Conservation (phyloP, 2,329 filamentous ascomycete genomes). For the Rugonectria rugulosa region DNA sequence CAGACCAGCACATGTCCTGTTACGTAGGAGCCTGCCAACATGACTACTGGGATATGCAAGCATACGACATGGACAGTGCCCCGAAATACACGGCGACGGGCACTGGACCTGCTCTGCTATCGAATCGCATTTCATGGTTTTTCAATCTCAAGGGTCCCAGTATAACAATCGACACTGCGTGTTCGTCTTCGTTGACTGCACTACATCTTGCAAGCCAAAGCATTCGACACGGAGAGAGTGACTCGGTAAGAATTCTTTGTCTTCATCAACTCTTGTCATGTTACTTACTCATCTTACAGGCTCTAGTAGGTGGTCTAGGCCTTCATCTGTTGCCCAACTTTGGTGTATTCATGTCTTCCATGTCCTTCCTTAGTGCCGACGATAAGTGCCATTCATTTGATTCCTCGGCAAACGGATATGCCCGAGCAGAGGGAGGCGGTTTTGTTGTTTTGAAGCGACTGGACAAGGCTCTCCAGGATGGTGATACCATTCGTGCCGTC, state of each 20-base stretch:
- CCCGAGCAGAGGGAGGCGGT: not conserved
- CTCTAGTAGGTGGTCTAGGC: not conserved
- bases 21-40: too few relatives aligned
- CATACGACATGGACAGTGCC: too few relatives aligned
- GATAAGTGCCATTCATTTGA: not conserved
- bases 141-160: conserved; percentile 58
- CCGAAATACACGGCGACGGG: too few relatives aligned
- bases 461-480: not conserved
- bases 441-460: not conserved
- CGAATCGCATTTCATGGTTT: conserved; percentile 42
- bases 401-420: not conserved
- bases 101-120: too few relatives aligned
- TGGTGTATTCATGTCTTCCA: too few relatives aligned
- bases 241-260: too few relatives aligned
- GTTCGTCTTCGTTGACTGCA: not conserved
- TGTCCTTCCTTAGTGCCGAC: too few relatives aligned
- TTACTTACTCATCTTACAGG: too few relatives aligned
- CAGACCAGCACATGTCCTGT: too few relatives aligned
- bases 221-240: not conserved
- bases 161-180: not conserved
- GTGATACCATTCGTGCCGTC: not conserved
- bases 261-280: too few relatives aligned
- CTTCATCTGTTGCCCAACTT: too few relatives aligned
- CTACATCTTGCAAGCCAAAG: not conserved
- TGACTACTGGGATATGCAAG: too few relatives aligned